Percentiles rank a stretch among this genome's conserved stretches.
Evolutionary conservation across 2,329 filamentous ascomycete species (phyloP).

Genomic region (Penicillium olsonii): DNA sequence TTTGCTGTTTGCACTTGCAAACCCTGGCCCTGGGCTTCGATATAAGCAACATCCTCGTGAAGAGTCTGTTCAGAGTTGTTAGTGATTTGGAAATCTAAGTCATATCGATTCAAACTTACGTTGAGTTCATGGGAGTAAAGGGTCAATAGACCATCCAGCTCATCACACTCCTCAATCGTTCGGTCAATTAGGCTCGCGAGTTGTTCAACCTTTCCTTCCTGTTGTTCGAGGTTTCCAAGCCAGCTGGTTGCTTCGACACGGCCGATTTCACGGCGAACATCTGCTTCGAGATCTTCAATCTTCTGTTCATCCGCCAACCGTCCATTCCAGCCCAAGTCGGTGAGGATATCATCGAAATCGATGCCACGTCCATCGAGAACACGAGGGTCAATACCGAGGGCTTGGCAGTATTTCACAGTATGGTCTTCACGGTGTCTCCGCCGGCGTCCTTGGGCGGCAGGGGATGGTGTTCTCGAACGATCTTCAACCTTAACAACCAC

Average conservation of each 20-base stretch:
- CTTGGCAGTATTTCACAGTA: conserved; percentile 74
- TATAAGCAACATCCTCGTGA: conserved; percentile 93
- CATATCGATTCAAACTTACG: conserved; percentile 54
- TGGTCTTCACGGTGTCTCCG: conserved; percentile 69
- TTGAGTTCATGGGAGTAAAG: conserved; percentile 93
- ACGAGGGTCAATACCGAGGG: conserved; percentile 73
- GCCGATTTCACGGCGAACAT: conserved; percentile 84
- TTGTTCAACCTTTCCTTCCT: conserved; percentile 84
- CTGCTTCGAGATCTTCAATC: conserved; percentile 77
- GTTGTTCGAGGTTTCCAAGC: conserved; percentile 78
- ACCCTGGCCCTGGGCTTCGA: conserved; percentile 95
- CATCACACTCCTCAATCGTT: conserved; percentile 92
- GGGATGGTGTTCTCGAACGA: conserved; percentile 36
- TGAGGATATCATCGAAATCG: conserved; percentile 79
- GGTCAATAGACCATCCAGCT: conserved; percentile 90
- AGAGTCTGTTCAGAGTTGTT: conserved; percentile 64
- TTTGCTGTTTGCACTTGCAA: conserved; percentile 96
- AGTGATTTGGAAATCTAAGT: conserved; percentile 21
- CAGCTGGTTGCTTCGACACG: conserved; percentile 91
- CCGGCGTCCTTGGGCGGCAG: conserved; percentile 52
- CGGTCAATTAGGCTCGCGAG: conserved; percentile 84
- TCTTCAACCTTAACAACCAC: conserved; percentile 25
- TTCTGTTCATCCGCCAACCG: conserved; percentile 72
- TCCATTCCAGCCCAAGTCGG: conserved; percentile 87
- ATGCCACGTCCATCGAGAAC: conserved; percentile 75